phyloP scores from a whole-genome alignment of 164 flowering plant genomes.

The Magnolia sinica region DNA sequence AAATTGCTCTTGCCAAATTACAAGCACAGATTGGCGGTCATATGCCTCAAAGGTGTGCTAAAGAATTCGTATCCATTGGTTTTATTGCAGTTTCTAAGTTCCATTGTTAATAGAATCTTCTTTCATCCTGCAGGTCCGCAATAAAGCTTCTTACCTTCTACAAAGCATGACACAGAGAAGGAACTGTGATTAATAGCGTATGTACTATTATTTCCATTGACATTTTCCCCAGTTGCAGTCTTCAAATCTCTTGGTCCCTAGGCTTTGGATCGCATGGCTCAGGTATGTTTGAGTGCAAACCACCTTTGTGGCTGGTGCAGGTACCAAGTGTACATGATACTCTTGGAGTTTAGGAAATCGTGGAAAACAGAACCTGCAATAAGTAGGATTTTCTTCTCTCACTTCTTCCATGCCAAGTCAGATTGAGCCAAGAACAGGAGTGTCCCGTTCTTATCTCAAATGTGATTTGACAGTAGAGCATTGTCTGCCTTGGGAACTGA shows the following conservation, averaged over 20 bases:
- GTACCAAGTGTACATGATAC: background rate
- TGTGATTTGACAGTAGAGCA: background rate
- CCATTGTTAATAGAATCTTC: background rate
- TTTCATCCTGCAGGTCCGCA: slow-evolving; percentile 57
- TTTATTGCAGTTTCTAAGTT: slow-evolving; percentile 1
- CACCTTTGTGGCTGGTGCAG: too few relatives aligned
- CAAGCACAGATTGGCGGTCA: slow-evolving; percentile 66
- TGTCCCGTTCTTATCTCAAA: background rate
- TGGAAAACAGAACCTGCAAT: background rate
- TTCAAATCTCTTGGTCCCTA: background rate
- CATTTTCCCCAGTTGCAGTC: background rate
- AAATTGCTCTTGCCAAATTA: slow-evolving; percentile 69
- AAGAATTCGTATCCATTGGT: background rate
- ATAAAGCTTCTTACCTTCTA: slow-evolving; percentile 73
- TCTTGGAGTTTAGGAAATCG: background rate
- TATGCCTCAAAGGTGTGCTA: slow-evolving; percentile 71
- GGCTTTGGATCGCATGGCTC: background rate
- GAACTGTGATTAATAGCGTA: slow-evolving; percentile 8
- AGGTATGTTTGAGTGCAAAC: too few relatives aligned
- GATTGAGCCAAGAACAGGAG: background rate
- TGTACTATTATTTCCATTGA: background rate
- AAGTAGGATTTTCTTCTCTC: background rate
- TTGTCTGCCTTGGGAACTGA: background rate
- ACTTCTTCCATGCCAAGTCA: background rate
- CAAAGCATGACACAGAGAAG: slow-evolving; percentile 38